Evolutionary conservation across 768 basidiomycete species (phyloP).

Genomic region (Suillus clintonianus): DNA sequence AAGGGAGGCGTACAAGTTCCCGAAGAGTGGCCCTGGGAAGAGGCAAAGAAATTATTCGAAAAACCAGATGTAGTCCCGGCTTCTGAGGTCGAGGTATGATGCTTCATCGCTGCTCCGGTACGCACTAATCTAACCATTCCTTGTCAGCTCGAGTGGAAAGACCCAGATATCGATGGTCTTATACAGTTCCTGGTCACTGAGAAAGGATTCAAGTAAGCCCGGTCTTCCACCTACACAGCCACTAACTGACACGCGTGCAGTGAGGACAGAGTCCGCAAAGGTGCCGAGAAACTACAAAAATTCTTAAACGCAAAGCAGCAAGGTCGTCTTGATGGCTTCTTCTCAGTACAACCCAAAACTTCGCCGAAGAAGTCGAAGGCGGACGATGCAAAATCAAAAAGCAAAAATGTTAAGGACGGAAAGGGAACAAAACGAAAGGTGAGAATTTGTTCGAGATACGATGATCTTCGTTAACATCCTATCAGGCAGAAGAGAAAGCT

Average conservation of each 20-base stretch:
- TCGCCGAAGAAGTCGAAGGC: conserved; percentile 47
- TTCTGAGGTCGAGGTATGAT: conserved; percentile 75
- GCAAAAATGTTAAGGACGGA: conserved; percentile 33
- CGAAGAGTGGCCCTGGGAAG: conserved; percentile 96
- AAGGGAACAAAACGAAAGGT: conserved; percentile 59
- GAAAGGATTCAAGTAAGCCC: conserved; percentile 93
- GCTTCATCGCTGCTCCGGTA: neutral
- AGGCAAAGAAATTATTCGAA: conserved; percentile 88
- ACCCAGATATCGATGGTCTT: conserved; percentile 90
- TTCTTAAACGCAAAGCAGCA: conserved; percentile 90
- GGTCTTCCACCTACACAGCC: neutral
- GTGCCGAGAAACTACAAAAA: conserved; percentile 90
- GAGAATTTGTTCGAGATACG: conserved; percentile 19
- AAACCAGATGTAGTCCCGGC: conserved; percentile 89
- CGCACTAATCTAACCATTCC: neutral
- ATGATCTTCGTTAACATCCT: conserved; percentile 15
- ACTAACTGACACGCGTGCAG: conserved; percentile 42
- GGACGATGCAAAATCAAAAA: conserved; percentile 38
- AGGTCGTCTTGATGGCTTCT: conserved; percentile 95
- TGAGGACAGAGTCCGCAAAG: conserved; percentile 95
- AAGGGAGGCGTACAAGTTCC: conserved; percentile 82
- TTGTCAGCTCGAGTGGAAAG: conserved; percentile 87
- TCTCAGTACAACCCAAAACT: conserved; percentile 67
- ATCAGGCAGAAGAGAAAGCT: conserved; percentile 36
- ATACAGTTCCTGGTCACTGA: conserved; percentile 91